These are phyloP conservation scores for Apiospora malaysiana DNA, from an alignment of 2,329 filamentous ascomycete species.

Conservation along the genomic window DNA sequence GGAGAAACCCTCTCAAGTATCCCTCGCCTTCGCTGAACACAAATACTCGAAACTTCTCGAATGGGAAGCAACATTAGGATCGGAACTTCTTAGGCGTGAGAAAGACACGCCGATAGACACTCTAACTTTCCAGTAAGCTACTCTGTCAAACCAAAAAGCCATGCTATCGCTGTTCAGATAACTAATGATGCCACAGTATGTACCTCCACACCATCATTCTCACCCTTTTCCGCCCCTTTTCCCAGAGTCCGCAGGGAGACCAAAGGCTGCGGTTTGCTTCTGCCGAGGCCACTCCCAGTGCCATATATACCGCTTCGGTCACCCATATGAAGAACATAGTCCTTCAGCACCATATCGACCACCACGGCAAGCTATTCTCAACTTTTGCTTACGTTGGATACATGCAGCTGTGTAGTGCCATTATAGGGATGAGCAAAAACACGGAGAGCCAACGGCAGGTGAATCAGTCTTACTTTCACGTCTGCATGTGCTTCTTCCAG, in stretches of 20 bases:
- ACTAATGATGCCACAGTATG: not conserved
- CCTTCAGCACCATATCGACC: not conserved
- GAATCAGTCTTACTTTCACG: not conserved
- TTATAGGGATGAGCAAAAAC: not conserved
- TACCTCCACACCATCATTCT: not conserved
- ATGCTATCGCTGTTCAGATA: not conserved
- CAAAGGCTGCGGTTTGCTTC: not conserved
- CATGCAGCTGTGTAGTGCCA: not conserved
- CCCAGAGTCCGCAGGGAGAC: not conserved
- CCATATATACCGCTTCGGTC: not conserved
- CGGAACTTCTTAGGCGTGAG: not conserved
- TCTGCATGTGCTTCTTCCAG: conserved; percentile 10
- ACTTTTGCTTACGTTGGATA: not conserved
- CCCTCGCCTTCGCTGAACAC: conserved; percentile 26
- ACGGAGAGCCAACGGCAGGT: not conserved
- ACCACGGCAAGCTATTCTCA: not conserved
- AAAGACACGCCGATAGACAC: not conserved
- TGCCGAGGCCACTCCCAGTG: not conserved
- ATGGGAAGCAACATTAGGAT: conserved; percentile 26
- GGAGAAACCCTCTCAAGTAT: not conserved
- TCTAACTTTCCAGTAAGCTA: conserved; percentile 7
- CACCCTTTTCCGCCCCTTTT: conserved; percentile 4
- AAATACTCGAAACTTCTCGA: conserved; percentile 30
- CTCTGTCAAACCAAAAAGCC: not conserved
- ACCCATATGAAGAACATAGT: conserved; percentile 17